These are phyloP conservation scores for Colletotrichum cordylinicola DNA, from an alignment of 2,329 filamentous ascomycete genomes.

Conservation along the genomic window DNA sequence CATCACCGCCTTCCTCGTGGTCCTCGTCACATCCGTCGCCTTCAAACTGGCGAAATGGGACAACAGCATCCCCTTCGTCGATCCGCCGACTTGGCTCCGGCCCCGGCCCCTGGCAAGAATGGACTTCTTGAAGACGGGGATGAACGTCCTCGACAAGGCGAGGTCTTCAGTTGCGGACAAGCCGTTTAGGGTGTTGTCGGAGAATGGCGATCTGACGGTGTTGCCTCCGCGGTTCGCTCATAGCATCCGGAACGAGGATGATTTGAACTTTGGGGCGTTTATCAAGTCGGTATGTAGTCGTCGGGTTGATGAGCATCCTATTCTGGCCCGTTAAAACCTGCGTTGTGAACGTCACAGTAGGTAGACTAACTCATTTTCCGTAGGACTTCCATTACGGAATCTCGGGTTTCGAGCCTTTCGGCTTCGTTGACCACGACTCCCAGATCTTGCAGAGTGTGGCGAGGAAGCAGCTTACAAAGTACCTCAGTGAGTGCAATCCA, in stretches of 20 bases:
- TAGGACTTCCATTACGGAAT: neutral
- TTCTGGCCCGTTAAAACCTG: neutral
- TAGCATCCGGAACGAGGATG: neutral
- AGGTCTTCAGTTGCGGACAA: neutral
- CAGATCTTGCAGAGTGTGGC: neutral
- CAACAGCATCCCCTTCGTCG: neutral
- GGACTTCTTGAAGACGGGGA: neutral
- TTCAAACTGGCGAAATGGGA: neutral
- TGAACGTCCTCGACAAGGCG: neutral
- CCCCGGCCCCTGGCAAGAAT: neutral
- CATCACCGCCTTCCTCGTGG: neutral
- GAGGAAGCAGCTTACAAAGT: neutral
- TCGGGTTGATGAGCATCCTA: neutral
- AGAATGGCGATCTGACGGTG: neutral
- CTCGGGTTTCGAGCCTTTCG: neutral
- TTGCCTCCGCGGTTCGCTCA: neutral
- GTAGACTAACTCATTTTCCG: rapidly evolving
- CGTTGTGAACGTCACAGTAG: no score
- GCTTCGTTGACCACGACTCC: neutral
- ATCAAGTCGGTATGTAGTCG: neutral
- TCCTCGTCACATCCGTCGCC: neutral
- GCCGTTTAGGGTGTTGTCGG: neutral
- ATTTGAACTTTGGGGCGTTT: neutral
- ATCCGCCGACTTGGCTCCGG: neutral
- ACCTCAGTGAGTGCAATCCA: neutral